These are phyloP conservation scores for Abrus pulchellus DNA, from an alignment of 306 rosid genomes.

Conservation along the genomic window DNA sequence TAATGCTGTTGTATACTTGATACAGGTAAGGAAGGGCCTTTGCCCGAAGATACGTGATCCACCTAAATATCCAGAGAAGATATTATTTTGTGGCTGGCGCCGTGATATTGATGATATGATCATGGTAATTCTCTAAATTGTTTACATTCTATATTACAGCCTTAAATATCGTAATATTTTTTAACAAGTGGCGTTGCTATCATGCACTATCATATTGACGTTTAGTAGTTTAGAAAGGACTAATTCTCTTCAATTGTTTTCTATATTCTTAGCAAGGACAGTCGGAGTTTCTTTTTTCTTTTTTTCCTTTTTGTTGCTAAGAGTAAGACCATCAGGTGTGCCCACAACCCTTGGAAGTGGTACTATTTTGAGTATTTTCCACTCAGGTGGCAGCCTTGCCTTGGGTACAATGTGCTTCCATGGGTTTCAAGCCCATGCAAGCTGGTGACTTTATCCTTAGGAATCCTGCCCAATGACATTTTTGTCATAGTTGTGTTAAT, in stretches of 20 bases:
- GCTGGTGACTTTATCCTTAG: conserved; percentile 5
- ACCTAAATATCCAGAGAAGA: conserved; percentile 91
- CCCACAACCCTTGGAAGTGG: neutral
- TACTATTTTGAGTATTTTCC: neutral
- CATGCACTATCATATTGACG: conserved; percentile 14
- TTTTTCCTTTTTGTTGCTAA: neutral
- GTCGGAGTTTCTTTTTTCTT: neutral
- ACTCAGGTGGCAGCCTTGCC: neutral
- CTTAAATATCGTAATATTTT: conserved; percentile 15
- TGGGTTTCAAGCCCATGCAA: conserved; percentile 10
- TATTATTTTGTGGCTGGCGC: conserved; percentile 99
- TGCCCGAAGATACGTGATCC: conserved; percentile 71
- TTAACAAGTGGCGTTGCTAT: conserved; percentile 14
- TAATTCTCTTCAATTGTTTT: neutral
- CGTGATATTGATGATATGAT: conserved; percentile 99
- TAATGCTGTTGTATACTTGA: conserved; percentile 49
- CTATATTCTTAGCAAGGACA: neutral
- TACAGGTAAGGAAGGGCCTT: conserved; percentile 67
- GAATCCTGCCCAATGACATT: neutral
- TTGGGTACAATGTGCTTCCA: neutral
- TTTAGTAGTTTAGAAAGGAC: conserved; percentile 18
- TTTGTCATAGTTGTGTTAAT: neutral
- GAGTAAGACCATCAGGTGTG: neutral
- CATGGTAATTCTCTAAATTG: conserved; percentile 67
- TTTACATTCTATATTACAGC: neutral